Conservation (phyloP, 768 basidiomycete species). For the Pulveroboletus sp. region DNA sequence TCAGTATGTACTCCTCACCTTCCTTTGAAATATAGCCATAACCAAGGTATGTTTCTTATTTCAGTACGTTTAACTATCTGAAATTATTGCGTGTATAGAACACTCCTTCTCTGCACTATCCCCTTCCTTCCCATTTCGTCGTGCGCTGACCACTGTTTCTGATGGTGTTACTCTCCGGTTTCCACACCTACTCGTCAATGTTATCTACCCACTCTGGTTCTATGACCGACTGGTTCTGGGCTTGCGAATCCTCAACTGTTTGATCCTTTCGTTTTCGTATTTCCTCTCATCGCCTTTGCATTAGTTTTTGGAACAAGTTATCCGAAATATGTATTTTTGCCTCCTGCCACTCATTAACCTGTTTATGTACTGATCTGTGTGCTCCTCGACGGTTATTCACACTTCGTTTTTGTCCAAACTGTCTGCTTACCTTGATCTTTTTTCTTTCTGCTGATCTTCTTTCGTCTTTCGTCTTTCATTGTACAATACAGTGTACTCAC, state of each 20-base stretch:
- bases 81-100: conserved; percentile 2
- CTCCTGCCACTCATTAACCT: conserved; percentile 3
- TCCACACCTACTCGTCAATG: background rate
- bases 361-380: background rate
- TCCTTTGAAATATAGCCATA: conserved; percentile 13
- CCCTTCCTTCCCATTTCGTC: conserved; percentile 5
- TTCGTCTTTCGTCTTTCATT: conserved; percentile 10
- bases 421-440: background rate
- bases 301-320: background rate
- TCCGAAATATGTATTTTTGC: background rate
- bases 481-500: conserved; percentile 11
- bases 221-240: background rate
- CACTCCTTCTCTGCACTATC: background rate
- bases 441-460: background rate
- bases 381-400: conserved; percentile 5
- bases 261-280: background rate
- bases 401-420: background rate
- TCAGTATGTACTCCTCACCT: conserved; percentile 1
- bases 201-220: background rate
- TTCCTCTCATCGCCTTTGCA: background rate
- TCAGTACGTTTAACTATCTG: background rate
- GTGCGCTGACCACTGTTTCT: background rate
- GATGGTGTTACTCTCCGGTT: conserved; percentile 3
- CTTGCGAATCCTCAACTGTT: background rate
- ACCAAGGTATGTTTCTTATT: conserved; percentile 14